Percentiles rank a stretch among this genome's conserved stretches.
These are phyloP conservation scores for Cercospora brassicicola DNA, from an alignment of 2,329 filamentous ascomycete species.

Conservation along the genomic window DNA sequence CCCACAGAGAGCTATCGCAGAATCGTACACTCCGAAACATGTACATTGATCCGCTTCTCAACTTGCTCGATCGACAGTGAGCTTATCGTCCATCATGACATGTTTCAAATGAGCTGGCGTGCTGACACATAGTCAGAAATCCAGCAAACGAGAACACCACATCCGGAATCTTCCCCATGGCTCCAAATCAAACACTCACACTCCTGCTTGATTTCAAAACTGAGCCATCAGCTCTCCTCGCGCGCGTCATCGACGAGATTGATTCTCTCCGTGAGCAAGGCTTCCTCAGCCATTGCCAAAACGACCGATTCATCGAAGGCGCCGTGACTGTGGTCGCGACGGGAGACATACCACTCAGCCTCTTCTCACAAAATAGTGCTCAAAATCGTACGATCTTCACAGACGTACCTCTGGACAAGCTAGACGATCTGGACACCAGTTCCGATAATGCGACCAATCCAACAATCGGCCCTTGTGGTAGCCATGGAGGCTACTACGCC, in stretches of 20 bases:
- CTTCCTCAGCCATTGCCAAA: background rate
- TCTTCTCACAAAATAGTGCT: background rate
- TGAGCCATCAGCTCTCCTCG: background rate
- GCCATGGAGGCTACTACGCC: background rate
- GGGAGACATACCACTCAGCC: background rate
- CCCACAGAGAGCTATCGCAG: background rate
- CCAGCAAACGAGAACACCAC: background rate
- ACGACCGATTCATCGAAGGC: background rate
- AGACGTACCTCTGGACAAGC: background rate
- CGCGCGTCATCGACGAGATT: background rate
- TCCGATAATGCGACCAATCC: background rate
- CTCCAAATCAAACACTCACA: background rate
- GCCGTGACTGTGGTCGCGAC: background rate
- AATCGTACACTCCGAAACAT: background rate
- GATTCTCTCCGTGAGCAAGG: background rate
- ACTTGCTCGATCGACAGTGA: background rate
- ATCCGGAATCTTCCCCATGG: background rate
- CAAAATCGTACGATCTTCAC: background rate
- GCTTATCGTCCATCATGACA: background rate
- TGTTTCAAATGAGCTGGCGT: background rate
- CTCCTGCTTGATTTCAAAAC: background rate
- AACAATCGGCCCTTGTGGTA: background rate
- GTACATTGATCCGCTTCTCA: background rate
- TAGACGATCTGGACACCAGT: background rate
- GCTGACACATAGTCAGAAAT: background rate